phyloP scores from a whole-genome alignment of 352 stramenopile species.

The Pythium monospermum region DNA sequence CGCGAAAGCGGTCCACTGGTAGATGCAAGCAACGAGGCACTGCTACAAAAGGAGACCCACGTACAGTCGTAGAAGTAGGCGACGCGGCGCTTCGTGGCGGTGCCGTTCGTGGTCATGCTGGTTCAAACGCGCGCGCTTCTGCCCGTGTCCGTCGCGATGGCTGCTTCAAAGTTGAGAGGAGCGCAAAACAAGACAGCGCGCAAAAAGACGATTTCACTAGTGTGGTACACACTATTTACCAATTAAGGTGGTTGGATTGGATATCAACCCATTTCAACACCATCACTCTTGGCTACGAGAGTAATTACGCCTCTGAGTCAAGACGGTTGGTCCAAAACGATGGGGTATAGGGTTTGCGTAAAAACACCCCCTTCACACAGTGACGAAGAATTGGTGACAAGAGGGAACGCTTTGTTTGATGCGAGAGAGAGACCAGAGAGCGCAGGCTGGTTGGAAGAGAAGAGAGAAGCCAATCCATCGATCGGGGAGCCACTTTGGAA shows the following conservation, averaged over 20 bases:
- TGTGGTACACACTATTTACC: conserved; percentile 10
- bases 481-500: conserved; percentile 15
- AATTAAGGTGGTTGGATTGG: conserved; percentile 2
- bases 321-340: conserved; percentile 15
- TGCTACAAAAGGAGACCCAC: conserved; percentile 4
- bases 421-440: too few relatives aligned
- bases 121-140: conserved; percentile 7
- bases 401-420: too few relatives aligned
- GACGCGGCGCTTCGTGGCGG: conserved; percentile 66
- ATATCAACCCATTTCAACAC: conserved; percentile 16
- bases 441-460: neutral
- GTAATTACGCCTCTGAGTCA: conserved; percentile 24
- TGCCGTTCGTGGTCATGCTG: conserved; percentile 13
- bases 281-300: neutral
- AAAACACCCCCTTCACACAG: conserved; percentile 4
- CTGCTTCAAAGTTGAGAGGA: conserved; percentile 22
- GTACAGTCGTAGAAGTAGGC: conserved; percentile 89
- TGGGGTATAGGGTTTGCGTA: conserved; percentile 10
- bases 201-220: neutral
- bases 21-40: too few relatives aligned
- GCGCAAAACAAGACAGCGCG: conserved; percentile 14
- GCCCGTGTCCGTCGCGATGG: neutral
- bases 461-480: conserved; percentile 18
- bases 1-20: too few relatives aligned
- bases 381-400: conserved; percentile 3